Evolutionary conservation across 495 filamentous ascomycete genomes (phyloP).

Genomic region (Penicillium taxi): DNA sequence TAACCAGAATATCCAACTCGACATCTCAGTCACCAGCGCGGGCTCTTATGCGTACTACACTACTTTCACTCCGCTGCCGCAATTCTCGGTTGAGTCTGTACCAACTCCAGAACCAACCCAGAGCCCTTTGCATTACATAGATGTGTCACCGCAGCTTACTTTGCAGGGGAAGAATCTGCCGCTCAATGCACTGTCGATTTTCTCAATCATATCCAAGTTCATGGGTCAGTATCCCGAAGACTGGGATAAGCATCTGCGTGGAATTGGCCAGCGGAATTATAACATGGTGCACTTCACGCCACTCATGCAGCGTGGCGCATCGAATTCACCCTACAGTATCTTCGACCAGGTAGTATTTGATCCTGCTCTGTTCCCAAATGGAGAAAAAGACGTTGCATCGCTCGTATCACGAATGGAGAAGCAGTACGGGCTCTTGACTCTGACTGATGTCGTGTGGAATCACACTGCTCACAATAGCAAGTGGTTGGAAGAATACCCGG

Average conservation of each 20-base stretch:
- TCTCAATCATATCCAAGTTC: conserved; percentile 95
- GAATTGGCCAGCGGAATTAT: conserved; percentile 82
- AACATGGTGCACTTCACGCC: conserved; percentile 99
- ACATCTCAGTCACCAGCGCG: conserved; percentile 72
- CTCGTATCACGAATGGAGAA: conserved; percentile 77
- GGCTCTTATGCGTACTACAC: conserved; percentile 95
- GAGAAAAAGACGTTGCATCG: conserved; percentile 71
- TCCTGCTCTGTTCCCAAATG: conserved; percentile 69
- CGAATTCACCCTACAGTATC: conserved; percentile 95
- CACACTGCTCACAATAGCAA: conserved; percentile 94
- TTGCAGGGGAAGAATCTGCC: conserved; percentile 63
- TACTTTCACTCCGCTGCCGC: conserved; percentile 79
- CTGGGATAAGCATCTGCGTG: conserved; percentile 82
- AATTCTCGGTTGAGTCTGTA: conserved; percentile 54
- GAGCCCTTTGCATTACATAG: conserved; percentile 79
- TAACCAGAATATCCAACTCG: conserved; percentile 81
- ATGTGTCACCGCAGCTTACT: conserved; percentile 77
- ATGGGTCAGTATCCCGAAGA: conserved; percentile 84
- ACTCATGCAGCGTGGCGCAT: conserved; percentile 75
- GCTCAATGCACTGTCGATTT: conserved; percentile 78
- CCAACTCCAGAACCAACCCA: conserved; percentile 48
- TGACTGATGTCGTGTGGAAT: conserved; percentile 98
- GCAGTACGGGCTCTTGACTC: conserved; percentile 71
- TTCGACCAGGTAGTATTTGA: conserved; percentile 90
- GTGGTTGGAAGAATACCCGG: conserved; percentile 91